Percentiles rank a stretch among this genome's conserved stretches.
phyloP scores from a whole-genome alignment of 306 rosid species.

The Cyamopsis tetragonoloba region DNA sequence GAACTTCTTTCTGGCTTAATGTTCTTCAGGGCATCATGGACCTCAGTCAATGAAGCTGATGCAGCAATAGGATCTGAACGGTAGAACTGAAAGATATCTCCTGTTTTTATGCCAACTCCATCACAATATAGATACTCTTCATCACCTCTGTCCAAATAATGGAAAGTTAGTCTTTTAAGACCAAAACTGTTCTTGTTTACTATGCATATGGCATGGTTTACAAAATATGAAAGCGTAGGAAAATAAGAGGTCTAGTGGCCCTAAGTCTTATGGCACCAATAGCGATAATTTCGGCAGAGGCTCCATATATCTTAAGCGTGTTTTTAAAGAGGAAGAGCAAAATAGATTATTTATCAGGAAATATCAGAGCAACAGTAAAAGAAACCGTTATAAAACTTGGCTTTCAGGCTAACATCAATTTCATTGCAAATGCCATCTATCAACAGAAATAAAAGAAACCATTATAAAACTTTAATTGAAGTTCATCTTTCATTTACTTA shows the following conservation, averaged over 20 bases:
- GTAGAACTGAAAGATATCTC: slow-evolving; percentile 70
- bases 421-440: background rate
- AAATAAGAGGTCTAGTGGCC: background rate
- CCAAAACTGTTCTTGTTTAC: no score
- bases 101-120: slow-evolving; percentile 63
- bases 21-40: slow-evolving; percentile 41
- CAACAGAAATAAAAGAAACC: no score
- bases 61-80: slow-evolving; percentile 54
- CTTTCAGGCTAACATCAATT: background rate
- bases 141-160: slow-evolving; percentile 53
- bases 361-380: background rate
- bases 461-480: no score
- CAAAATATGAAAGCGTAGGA: background rate
- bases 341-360: background rate
- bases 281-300: background rate
- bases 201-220: no score
- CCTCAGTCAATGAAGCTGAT: slow-evolving; percentile 32
- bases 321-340: background rate
- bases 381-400: background rate
- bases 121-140: slow-evolving; percentile 63
- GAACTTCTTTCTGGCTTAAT: slow-evolving; percentile 33
- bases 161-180: background rate
- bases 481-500: background rate
- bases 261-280: background rate
- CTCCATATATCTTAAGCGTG: background rate